A percentile compares a stretch with the other conserved stretches of the same genome.
Conservation (phyloP, 176 grass and related monocot species). For the Oropetium thomaeum region DNA sequence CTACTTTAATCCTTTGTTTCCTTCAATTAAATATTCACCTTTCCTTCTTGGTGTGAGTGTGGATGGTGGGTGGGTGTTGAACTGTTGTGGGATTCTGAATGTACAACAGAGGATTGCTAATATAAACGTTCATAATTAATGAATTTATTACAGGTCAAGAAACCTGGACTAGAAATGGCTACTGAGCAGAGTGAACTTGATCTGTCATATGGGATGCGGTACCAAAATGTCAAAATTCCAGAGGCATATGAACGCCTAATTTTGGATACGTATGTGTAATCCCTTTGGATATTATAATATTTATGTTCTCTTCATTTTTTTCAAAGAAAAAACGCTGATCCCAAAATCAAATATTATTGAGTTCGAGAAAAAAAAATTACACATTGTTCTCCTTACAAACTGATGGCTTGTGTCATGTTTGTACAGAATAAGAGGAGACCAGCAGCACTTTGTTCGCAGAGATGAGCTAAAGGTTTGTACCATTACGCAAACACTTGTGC, state of each 20-base stretch:
- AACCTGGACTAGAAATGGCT: constrained; percentile 97
- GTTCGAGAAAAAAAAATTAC: too few relatives aligned
- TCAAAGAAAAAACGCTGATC: not conserved
- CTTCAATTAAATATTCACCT: not conserved
- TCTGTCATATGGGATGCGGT: constrained; percentile 94
- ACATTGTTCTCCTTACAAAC: not conserved
- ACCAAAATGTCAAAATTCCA: constrained; percentile 87
- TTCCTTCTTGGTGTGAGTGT: not conserved
- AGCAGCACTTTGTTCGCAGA: constrained; percentile 96
- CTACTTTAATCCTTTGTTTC: constrained; percentile 8
- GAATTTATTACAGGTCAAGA: constrained; percentile 75
- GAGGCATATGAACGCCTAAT: constrained; percentile 99
- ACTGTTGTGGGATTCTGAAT: not conserved
- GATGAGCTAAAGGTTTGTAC: constrained; percentile 80
- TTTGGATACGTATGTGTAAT: constrained; percentile 71
- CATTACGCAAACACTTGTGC: not conserved
- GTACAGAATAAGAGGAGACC: constrained; percentile 89
- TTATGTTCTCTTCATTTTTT: not conserved
- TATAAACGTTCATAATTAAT: not conserved
- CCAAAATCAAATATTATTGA: not conserved
- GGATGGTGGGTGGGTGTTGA: not conserved
- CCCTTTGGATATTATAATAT: constrained; percentile 10
- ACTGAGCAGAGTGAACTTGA: constrained; percentile 99
- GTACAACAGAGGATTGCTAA: not conserved
- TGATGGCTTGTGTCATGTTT: constrained; percentile 28